A percentile compares a stretch with the other conserved stretches of the same genome.
Conservation (phyloP, 2,329 filamentous ascomycete species). For the Amesomyces nigricolor region DNA sequence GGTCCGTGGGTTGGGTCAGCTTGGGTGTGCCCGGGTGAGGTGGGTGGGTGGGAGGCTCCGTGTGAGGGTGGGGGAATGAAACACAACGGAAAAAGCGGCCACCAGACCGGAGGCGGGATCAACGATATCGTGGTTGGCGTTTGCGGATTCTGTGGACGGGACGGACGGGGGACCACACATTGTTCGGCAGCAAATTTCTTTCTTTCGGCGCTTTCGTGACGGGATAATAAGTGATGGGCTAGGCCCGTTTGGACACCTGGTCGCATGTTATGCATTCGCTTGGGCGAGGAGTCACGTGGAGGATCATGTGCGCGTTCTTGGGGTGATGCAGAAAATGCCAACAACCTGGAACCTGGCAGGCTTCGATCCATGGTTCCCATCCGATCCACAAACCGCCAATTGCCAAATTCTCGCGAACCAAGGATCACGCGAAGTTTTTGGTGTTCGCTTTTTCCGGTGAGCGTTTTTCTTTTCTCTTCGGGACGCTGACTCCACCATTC, state of each 20-base stretch:
- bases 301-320: not conserved
- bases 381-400: too few species aligned
- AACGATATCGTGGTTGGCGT: too few species aligned
- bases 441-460: not conserved
- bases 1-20: not conserved
- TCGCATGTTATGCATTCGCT: not conserved
- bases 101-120: not conserved
- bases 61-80: not conserved
- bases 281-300: not conserved
- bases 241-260: not conserved
- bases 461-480: not conserved
- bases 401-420: too few species aligned
- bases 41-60: not conserved
- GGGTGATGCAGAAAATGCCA: not conserved
- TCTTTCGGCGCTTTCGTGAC: too few species aligned
- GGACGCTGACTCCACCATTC: too few species aligned
- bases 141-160: too few species aligned
- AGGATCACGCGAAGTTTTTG: not conserved
- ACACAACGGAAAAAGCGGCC: not conserved
- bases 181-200: too few species aligned
- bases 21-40: not conserved
- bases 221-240: not conserved
- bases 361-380: too few species aligned
- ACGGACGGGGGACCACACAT: too few species aligned
- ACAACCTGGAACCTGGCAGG: too few species aligned